Percentiles rank a stretch among this genome's conserved stretches.
phyloP scores from a whole-genome alignment of 495 filamentous ascomycete species.

The Margaritispora aquatica region DNA sequence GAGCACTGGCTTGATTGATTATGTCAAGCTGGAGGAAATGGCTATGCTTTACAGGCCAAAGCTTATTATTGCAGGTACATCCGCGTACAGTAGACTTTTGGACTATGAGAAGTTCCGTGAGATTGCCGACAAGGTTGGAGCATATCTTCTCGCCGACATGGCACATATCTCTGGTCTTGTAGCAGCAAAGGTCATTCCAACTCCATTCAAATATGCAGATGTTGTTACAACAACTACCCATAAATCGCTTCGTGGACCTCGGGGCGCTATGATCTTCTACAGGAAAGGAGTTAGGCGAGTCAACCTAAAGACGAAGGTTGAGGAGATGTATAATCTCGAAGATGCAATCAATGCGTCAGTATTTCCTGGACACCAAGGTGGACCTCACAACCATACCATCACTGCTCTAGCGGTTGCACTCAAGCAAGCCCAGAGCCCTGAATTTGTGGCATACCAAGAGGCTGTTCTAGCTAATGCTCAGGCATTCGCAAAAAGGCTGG shows the following conservation, averaged over 20 bases:
- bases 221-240: constrained; percentile 98
- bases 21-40: constrained; percentile 77
- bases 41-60: constrained; percentile 88
- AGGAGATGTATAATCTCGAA: constrained; percentile 87
- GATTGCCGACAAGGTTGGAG: constrained; percentile 83
- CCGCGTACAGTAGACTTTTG: constrained; percentile 89
- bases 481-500: constrained; percentile 71
- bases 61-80: constrained; percentile 90
- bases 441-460: constrained; percentile 85
- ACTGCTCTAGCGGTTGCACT: constrained; percentile 90
- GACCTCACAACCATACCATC: constrained; percentile 98
- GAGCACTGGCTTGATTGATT: constrained; percentile 89
- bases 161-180: constrained; percentile 96
- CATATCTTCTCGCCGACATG: constrained; percentile 92
- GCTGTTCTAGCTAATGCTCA: constrained; percentile 83
- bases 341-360: constrained; percentile 92
- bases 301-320: constrained; percentile 76
- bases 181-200: constrained; percentile 81
- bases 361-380: constrained; percentile 98
- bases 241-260: constrained; percentile 91
- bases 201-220: constrained; percentile 84
- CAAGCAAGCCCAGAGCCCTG: constrained; percentile 82
- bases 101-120: constrained; percentile 85
- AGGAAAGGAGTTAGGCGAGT: constrained; percentile 81
- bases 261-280: constrained; percentile 98